Percentiles rank a stretch among this genome's conserved stretches.
phyloP scores from a whole-genome alignment of 768 basidiomycete species.

The Suillus occidentalis region DNA sequence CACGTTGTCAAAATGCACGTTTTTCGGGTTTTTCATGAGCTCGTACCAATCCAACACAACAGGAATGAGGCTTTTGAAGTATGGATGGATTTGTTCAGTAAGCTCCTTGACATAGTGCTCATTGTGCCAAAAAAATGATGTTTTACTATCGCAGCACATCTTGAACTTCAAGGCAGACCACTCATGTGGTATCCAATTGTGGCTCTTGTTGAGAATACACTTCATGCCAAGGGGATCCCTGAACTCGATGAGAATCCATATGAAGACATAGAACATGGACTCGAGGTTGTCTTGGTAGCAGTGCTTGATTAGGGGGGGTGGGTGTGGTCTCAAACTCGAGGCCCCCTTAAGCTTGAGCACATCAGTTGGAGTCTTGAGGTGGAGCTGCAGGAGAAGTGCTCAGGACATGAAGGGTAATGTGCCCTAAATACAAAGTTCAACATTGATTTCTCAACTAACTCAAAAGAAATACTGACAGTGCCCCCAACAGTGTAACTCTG shows the following conservation, averaged over 20 bases:
- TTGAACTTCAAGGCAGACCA: too few species aligned
- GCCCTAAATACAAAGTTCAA: neutral
- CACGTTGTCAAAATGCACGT: neutral
- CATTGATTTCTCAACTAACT: too few species aligned
- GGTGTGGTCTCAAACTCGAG: neutral
- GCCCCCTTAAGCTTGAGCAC: neutral
- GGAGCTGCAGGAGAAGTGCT: neutral
- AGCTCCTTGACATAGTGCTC: neutral
- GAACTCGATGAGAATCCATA: neutral
- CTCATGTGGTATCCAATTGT: too few species aligned
- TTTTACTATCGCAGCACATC: too few species aligned
- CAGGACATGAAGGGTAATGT: neutral
- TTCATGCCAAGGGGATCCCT: neutral
- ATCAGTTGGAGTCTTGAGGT: neutral
- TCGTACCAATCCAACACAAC: neutral
- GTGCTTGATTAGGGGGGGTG: neutral
- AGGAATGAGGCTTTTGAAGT: neutral
- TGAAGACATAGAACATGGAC: neutral
- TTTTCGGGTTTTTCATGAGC: neutral
- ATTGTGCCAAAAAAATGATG: too few species aligned
- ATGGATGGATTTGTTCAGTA: neutral
- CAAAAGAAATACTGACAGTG: neutral
- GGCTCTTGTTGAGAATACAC: neutral
- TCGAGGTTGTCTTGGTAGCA: neutral
- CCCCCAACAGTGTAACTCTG: neutral